These are phyloP conservation scores for Ogataea pignaliae DNA, from an alignment of 805 yeast genomes.

Conservation along the genomic window DNA sequence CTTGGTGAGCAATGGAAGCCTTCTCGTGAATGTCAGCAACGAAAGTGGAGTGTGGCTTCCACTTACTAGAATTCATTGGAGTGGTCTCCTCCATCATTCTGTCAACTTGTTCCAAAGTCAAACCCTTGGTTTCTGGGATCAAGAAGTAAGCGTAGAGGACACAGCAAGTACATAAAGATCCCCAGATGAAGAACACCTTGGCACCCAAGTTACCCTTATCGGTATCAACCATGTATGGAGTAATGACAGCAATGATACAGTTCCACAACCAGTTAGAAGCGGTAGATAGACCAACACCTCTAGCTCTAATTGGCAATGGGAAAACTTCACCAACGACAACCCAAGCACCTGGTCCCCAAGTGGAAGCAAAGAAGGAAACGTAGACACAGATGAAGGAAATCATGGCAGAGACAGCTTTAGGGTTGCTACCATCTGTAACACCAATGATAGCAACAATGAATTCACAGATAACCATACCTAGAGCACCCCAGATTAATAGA, in stretches of 20 bases:
- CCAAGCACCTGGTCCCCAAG: conserved; percentile 86
- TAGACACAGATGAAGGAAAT: conserved; percentile 49
- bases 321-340: conserved; percentile 56
- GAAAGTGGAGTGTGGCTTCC: conserved; percentile 33
- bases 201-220: conserved; percentile 60
- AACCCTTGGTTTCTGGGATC: conserved; percentile 77
- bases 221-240: conserved; percentile 66
- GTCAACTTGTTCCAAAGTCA: conserved; percentile 79
- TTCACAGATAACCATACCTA: conserved; percentile 48
- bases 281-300: conserved; percentile 64
- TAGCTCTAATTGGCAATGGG: conserved; percentile 72
- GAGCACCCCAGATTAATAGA: conserved; percentile 44
- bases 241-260: conserved; percentile 71
- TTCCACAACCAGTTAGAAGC: conserved; percentile 81
- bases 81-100: conserved; percentile 33
- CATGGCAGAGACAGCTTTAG: conserved; percentile 29
- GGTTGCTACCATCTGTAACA: conserved; percentile 25
- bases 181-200: conserved; percentile 73
- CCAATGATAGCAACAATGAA: conserved; percentile 50
- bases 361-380: conserved; percentile 71
- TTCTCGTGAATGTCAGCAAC: conserved; percentile 18
- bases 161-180: conserved; percentile 38
- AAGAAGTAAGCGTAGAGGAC: conserved; percentile 68
- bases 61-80: conserved; percentile 30
- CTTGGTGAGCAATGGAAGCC: too few relatives aligned